Conservation (phyloP, 345 rosid species). For the Clarkia xantiana region DNA sequence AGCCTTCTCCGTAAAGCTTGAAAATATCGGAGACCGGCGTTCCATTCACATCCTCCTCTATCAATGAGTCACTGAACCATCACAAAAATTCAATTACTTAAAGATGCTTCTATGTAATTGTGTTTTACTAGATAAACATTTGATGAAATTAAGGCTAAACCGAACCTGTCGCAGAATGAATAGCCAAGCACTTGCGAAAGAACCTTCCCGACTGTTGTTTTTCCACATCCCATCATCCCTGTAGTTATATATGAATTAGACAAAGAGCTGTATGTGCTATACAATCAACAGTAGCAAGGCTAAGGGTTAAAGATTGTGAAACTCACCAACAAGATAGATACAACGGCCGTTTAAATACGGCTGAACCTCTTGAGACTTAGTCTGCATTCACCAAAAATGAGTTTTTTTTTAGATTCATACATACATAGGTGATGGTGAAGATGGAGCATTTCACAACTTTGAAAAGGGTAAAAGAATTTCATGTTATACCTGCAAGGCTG, state of each 20-base stretch:
- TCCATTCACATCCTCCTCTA: slow-evolving; percentile 55
- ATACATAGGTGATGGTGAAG: no score
- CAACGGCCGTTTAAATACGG: slow-evolving; percentile 64
- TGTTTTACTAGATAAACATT: no score
- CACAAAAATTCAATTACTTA: neutral
- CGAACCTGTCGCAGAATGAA: slow-evolving; percentile 70
- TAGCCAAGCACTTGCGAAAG: slow-evolving; percentile 56
- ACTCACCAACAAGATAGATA: slow-evolving; percentile 92
- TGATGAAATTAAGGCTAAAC: slow-evolving; percentile 15
- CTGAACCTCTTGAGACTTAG: slow-evolving; percentile 52
- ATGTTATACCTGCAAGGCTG: slow-evolving; percentile 44
- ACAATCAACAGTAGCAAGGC: neutral
- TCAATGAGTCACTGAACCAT: slow-evolving; percentile 46
- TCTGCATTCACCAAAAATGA: slow-evolving; percentile 36
- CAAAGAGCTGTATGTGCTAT: neutral
- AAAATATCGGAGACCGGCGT: slow-evolving; percentile 71
- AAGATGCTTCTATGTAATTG: no score
- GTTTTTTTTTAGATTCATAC: no score
- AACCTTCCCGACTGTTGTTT: slow-evolving; percentile 83
- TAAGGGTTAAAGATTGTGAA: slow-evolving; percentile 10
- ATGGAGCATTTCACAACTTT: no score
- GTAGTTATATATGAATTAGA: slow-evolving; percentile 10
- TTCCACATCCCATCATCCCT: slow-evolving; percentile 99
- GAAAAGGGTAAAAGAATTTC: no score
- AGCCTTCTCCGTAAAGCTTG: slow-evolving; percentile 60